These are phyloP conservation scores for Acanthamoeba lenticulata DNA, from an alignment of 208 protist species.

Conservation along the genomic window DNA sequence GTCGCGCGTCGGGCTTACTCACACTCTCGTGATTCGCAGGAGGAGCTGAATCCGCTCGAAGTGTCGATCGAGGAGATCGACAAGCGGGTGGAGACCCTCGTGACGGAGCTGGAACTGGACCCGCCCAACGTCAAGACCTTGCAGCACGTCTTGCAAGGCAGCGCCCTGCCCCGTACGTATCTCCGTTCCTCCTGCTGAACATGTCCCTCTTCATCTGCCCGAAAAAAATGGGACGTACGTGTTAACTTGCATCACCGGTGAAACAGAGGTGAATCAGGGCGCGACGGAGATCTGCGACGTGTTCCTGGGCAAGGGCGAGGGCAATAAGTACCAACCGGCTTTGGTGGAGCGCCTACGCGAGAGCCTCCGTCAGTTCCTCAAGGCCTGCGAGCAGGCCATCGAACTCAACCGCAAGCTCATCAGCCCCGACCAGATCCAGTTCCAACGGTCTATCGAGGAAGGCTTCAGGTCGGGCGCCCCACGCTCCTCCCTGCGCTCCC, in stretches of 20 bases:
- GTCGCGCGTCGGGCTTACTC: neutral
- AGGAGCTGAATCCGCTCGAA: constrained; percentile 65
- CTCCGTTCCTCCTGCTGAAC: neutral
- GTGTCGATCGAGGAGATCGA: constrained; percentile 69
- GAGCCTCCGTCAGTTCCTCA: constrained; percentile 61
- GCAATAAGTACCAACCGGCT: constrained; percentile 40
- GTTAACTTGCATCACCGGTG: neutral
- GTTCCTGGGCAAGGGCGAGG: constrained; percentile 61
- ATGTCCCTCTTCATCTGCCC: too few relatives aligned
- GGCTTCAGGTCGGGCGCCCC: constrained; percentile 30
- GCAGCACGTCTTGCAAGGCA: constrained; percentile 58
- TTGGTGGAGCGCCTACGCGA: constrained; percentile 29
- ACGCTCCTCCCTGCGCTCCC: neutral
- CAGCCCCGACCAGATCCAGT: neutral
- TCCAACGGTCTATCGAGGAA: constrained; percentile 33
- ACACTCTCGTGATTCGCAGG: neutral
- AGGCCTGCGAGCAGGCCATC: constrained; percentile 38
- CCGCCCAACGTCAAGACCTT: constrained; percentile 68
- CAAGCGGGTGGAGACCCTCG: neutral
- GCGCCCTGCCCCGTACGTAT: constrained; percentile 48
- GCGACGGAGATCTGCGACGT: constrained; percentile 59
- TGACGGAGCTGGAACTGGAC: constrained; percentile 22
- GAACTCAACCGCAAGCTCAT: constrained; percentile 53
- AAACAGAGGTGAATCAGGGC: constrained; percentile 63
- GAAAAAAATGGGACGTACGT: too few relatives aligned